Base-by-base conservation (phyloP, 2,329 filamentous ascomycete species). In the Tolypocladium pustulatum region DNA sequence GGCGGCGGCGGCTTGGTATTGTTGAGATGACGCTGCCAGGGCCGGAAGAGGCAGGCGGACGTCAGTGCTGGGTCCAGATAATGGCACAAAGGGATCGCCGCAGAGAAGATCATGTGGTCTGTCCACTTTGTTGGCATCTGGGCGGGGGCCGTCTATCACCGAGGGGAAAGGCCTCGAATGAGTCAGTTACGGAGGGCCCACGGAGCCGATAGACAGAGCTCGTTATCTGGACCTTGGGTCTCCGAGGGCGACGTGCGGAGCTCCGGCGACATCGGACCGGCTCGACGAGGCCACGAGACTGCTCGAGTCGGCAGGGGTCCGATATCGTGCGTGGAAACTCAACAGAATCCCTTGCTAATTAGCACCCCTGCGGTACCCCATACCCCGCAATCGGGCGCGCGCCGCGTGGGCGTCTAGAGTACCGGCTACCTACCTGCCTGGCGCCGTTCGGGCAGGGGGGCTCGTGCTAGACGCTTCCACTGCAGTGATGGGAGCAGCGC, bases 301-400 rank as follows among this genome's bases (percentile, higher is more conserved):
- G 49, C 46, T n/a, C 13, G 13, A 27, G 27, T 27, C 27, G 27
- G 46, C 41, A 30, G 46, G 15, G 46, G 27, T 51, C 15, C 25
- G 46, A 32, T 13, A 43, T 22, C 8, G 40, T 22, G 20, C 1
- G 46, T 32, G 46, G 46, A 51, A 49, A 4, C 46, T n/a, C 46
- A 51, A 51, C 46, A 51, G 46, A 51, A 32, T 51, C 25, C 7
- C n/a, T 20, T 43, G n/a, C n/a, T n/a, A n/a, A n/a, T n/a, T n/a
- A n/a, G n/a, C n/a, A n/a, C n/a, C 25, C 46, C 46, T 51, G 30
- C 30, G 30, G 63, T 66, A 66, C 65, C 60, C 61, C 64, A 60
- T 61, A 65, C 65, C 64, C 65, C 65, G 63, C 65, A 63, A 59
- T 61, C 46, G 53, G 53, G 57, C 53, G 32, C 52, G 38, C 54